Base-by-base conservation (phyloP, 129 eudicot genomes). In the Flaveria robusta region DNA sequence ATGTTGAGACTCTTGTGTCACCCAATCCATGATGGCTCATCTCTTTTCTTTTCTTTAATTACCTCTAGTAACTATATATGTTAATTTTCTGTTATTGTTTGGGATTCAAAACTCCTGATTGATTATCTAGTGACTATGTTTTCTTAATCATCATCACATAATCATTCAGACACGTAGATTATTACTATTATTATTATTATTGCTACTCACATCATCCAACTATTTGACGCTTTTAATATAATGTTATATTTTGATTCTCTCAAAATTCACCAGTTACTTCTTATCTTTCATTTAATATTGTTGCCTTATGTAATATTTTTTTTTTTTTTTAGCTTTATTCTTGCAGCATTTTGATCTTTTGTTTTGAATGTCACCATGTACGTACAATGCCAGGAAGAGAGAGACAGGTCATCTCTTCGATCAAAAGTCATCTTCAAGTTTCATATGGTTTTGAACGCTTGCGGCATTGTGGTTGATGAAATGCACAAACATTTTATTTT, bases 1-100 rank as follows among this genome's bases (percentile, higher is more conserved):
- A 31, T 31, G 47, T 34, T 31, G 70, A 64, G 70, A 64, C 70
- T 34, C 70, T 64, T 64, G 47, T 64, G 9, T 64, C 47, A 64
- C 70, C 45, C 2, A 3, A 64, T 64, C 62, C 26, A 4, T 54
- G 62, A 19, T 15, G 2, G 55, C 19, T 49, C 2, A 49, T 13
- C 14, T 5, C 19, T 49, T 49, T 49, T 49, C n/a, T 49, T 49
- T n/a, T n/a, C n/a, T n/a, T n/a, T n/a, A n/a, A n/a, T n/a, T n/a
- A n/a, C n/a, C n/a, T n/a, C n/a, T 49, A 46, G 11, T 46, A 46
- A 7, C 20, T 51, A 14, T 3, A 20, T 51, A 51, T 51, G 58
- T 51, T 51, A n/a, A n/a, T n/a, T n/a, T n/a, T n/a, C n/a, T n/a
- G n/a, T n/a, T n/a, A n/a, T n/a, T 51, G 14, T 8, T 51, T 51